Evolutionary conservation across 2,329 filamentous ascomycete genomes (phyloP).

Genomic region (Venturia carpophila): DNA sequence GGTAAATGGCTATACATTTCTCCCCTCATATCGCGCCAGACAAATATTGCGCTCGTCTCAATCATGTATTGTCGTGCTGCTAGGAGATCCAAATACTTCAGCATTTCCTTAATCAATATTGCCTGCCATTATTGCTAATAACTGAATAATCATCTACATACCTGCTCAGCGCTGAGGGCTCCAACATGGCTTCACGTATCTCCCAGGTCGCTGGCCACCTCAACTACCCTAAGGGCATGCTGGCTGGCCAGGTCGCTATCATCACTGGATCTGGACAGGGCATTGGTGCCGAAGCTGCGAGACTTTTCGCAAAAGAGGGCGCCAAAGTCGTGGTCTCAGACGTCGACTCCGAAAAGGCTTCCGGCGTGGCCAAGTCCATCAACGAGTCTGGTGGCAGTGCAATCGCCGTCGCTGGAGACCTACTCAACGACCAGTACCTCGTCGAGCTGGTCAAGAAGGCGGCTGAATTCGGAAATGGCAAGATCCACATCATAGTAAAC

Average conservation of each 20-base stretch:
- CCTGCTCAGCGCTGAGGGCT: background rate
- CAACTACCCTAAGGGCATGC: slow-evolving; percentile 72
- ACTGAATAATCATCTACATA: background rate
- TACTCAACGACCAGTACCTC: slow-evolving; percentile 64
- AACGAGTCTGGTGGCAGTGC: slow-evolving; percentile 59
- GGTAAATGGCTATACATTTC: slow-evolving; percentile 8
- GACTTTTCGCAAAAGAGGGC: slow-evolving; percentile 79
- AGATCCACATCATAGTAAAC: slow-evolving; percentile 87
- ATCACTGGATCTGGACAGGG: slow-evolving; percentile 82
- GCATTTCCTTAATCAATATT: background rate
- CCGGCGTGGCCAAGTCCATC: slow-evolving; percentile 61
- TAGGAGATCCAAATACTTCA: background rate
- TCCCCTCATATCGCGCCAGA: background rate
- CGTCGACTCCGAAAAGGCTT: slow-evolving; percentile 71
- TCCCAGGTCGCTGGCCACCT: slow-evolving; percentile 31
- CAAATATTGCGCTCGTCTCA: background rate
- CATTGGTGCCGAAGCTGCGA: slow-evolving; percentile 77
- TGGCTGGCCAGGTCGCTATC: slow-evolving; percentile 75
- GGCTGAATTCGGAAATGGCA: slow-evolving; percentile 73
- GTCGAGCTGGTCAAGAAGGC: slow-evolving; percentile 63
- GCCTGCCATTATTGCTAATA: background rate
- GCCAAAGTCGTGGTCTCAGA: slow-evolving; percentile 78
- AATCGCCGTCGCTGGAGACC: slow-evolving; percentile 66
- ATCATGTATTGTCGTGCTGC: background rate
- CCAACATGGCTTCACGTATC: slow-evolving; percentile 16